Percentiles rank a stretch among this genome's conserved stretches.
Evolutionary conservation across 352 stramenopile genomes (phyloP).

Genomic region (Pythium phragmiticola): DNA sequence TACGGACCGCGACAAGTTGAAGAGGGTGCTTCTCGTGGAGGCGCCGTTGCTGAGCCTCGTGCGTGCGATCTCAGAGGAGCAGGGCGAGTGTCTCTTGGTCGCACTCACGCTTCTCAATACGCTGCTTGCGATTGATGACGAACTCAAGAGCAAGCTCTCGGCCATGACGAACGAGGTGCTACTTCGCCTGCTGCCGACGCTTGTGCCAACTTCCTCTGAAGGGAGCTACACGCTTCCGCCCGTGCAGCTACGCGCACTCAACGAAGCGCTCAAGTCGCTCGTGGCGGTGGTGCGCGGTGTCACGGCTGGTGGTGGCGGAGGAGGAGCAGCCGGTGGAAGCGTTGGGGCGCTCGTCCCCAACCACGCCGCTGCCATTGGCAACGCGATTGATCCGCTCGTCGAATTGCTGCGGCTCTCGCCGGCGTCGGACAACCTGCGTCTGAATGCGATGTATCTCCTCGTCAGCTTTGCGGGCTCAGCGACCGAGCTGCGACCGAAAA

Average conservation of each 20-base stretch:
- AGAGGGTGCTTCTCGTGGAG: constrained; percentile 27
- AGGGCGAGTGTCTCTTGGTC: constrained; percentile 35
- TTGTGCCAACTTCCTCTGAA: constrained; percentile 5
- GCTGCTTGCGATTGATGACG: constrained; percentile 45
- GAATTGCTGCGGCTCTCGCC: constrained; percentile 32
- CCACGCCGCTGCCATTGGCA: constrained; percentile 31
- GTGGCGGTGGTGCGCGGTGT: constrained; percentile 40
- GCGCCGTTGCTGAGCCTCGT: constrained; percentile 47
- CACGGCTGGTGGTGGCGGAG: not conserved
- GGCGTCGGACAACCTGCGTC: constrained; percentile 34
- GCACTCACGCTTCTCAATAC: constrained; percentile 49
- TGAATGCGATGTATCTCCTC: constrained; percentile 63
- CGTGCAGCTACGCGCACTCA: constrained; percentile 26
- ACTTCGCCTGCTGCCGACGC: constrained; percentile 44
- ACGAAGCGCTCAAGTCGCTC: constrained; percentile 50
- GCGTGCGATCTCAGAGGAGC: constrained; percentile 49
- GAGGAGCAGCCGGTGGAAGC: not conserved
- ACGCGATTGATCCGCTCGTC: constrained; percentile 50
- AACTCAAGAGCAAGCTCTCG: constrained; percentile 48
- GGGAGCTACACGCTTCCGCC: constrained; percentile 2
- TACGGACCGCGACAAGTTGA: constrained; percentile 25
- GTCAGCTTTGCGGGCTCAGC: constrained; percentile 63
- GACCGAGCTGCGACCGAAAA: constrained; percentile 34
- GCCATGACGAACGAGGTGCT: constrained; percentile 64
- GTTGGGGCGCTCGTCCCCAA: not conserved